These are phyloP conservation scores for Colletotrichum cordylinicola DNA, from an alignment of 2,329 filamentous ascomycete species.

Conservation along the genomic window DNA sequence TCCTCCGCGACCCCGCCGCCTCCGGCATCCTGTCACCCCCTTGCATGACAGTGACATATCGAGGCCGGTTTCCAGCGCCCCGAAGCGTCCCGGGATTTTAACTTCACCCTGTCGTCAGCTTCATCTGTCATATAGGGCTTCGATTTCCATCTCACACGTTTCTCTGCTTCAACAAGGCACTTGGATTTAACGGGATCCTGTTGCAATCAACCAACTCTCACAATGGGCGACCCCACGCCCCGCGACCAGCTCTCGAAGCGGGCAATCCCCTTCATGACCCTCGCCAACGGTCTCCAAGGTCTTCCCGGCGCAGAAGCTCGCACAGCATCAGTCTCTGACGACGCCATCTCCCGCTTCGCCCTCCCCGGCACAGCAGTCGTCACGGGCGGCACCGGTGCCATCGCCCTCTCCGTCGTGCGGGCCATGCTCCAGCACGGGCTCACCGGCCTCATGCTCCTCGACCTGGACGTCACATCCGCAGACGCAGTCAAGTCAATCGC, in stretches of 20 bases:
- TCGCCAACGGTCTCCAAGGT: conserved; percentile 12
- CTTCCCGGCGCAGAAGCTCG: conserved; percentile 14
- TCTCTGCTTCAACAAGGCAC: background rate
- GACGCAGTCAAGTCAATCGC: conserved; percentile 38
- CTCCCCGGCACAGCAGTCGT: conserved; percentile 47
- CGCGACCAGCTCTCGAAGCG: conserved; percentile 27
- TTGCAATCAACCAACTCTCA: background rate
- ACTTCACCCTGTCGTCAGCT: background rate
- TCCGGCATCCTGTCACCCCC: conserved; percentile 14
- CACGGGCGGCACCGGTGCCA: conserved; percentile 70
- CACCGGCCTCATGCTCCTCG: conserved; percentile 63
- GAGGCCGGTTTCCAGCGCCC: background rate
- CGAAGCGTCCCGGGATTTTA: background rate
- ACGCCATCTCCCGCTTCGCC: conserved; percentile 31
- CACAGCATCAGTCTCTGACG: conserved; percentile 3
- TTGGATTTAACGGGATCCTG: background rate
- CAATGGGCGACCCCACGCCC: conserved; percentile 4
- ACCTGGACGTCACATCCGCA: conserved; percentile 53
- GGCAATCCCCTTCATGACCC: conserved; percentile 30
- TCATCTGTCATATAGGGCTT: too few species aligned
- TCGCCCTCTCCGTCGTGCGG: conserved; percentile 68
- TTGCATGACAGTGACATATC: background rate
- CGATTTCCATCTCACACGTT: background rate
- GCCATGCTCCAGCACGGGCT: conserved; percentile 75
- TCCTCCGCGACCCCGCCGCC: background rate